Percentiles rank a stretch among this genome's conserved stretches.
Conservation (phyloP, 495 filamentous ascomycete species). For the Neurospora sp. region DNA sequence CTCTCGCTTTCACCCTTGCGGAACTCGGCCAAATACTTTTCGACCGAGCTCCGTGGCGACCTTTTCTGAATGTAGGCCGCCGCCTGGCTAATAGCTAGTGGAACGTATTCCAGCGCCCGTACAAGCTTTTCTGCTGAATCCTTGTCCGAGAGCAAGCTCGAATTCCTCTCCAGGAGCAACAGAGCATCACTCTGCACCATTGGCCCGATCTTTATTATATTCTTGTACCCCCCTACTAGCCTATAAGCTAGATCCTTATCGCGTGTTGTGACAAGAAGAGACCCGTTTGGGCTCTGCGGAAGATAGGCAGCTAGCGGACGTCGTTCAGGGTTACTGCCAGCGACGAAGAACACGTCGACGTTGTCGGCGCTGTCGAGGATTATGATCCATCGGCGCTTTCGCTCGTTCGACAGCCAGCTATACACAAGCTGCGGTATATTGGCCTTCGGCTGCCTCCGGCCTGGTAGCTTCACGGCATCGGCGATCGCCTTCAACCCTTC, state of each 20-base stretch:
- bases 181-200: slow-evolving; percentile 5
- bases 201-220: slow-evolving; percentile 5
- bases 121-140: slow-evolving; percentile 18
- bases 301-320: too few species aligned
- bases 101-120: slow-evolving; percentile 32
- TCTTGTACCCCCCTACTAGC: slow-evolving; percentile 10
- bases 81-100: slow-evolving; percentile 42
- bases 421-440: slow-evolving; percentile 28
- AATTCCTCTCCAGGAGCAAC: slow-evolving; percentile 21
- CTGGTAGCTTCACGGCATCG: slow-evolving; percentile 21
- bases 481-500: slow-evolving; percentile 31
- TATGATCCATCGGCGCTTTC: slow-evolving; percentile 29
- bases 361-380: slow-evolving; percentile 40
- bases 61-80: slow-evolving; percentile 33
- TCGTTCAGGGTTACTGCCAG: background rate
- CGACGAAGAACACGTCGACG: slow-evolving; percentile 15
- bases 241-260: slow-evolving; percentile 14
- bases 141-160: slow-evolving; percentile 9
- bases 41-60: slow-evolving; percentile 12
- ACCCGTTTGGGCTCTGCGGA: background rate
- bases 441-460: slow-evolving; percentile 23
- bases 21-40: slow-evolving; percentile 32
- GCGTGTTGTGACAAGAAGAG: slow-evolving; percentile 26
- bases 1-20: slow-evolving; percentile 20
- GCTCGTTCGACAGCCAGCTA: slow-evolving; percentile 29